These are phyloP conservation scores for Pyrenochaeta sp. DNA, from an alignment of 2,329 filamentous ascomycete genomes.

Conservation along the genomic window DNA sequence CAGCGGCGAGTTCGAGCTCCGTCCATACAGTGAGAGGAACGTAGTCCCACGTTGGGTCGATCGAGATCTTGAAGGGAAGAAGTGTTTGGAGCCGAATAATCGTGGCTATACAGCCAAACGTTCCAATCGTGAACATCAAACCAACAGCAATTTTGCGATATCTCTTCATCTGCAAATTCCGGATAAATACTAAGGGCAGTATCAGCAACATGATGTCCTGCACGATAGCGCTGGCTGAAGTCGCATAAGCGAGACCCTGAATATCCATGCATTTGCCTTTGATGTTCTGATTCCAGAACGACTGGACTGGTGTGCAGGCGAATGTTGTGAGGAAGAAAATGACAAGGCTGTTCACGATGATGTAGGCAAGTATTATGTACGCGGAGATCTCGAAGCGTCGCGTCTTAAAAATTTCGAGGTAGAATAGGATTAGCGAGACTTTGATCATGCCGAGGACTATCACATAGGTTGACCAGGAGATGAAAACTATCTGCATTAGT, in stretches of 20 bases:
- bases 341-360: conserved; percentile 22
- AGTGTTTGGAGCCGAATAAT: conserved; percentile 34
- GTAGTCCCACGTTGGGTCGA: conserved; percentile 42
- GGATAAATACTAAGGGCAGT: conserved; percentile 31
- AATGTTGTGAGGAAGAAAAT: conserved; percentile 34
- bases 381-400: conserved; percentile 21
- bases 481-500: conserved; percentile 19
- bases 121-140: conserved; percentile 38
- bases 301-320: conserved; percentile 30
- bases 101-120: conserved; percentile 37
- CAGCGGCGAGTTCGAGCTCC: conserved; percentile 32
- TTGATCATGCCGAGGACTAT: conserved; percentile 35
- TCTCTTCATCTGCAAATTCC: conserved; percentile 31
- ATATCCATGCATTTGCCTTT: conserved; percentile 34
- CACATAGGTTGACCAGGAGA: conserved; percentile 29
- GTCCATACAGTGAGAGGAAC: conserved; percentile 34
- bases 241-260: conserved; percentile 30
- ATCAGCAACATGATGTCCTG: conserved; percentile 37
- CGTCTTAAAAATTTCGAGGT: conserved; percentile 38
- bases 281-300: conserved; percentile 39
- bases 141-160: conserved; percentile 30
- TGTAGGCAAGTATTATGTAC: conserved; percentile 22
- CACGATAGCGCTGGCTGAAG: conserved; percentile 29
- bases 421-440: conserved; percentile 35
- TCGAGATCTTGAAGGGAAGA: conserved; percentile 28